These are phyloP conservation scores for Metarhizium sp. DNA, from an alignment of 2,329 filamentous ascomycete genomes.

Conservation along the genomic window DNA sequence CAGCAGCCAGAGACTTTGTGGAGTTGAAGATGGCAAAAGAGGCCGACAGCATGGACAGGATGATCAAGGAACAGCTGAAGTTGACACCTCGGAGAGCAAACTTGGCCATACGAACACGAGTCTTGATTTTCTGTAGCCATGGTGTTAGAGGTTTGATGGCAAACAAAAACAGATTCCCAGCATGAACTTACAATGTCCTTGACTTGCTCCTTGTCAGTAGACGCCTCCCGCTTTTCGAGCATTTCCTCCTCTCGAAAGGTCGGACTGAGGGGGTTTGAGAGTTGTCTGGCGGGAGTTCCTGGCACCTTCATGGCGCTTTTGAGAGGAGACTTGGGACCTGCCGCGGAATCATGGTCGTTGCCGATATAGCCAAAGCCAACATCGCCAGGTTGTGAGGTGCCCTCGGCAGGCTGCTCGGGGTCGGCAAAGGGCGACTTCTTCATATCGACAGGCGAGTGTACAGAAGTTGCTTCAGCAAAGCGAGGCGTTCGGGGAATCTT, in stretches of 20 bases:
- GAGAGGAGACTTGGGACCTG: slow-evolving; percentile 65
- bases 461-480: slow-evolving; percentile 72
- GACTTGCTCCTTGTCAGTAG: slow-evolving; percentile 78
- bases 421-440: slow-evolving; percentile 49
- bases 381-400: slow-evolving; percentile 64
- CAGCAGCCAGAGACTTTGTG: slow-evolving; percentile 62
- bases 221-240: slow-evolving; percentile 73
- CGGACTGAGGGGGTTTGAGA: slow-evolving; percentile 75
- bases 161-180: too few relatives aligned
- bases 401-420: slow-evolving; percentile 41
- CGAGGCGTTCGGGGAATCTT: slow-evolving; percentile 66
- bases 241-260: slow-evolving; percentile 84
- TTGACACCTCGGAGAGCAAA: slow-evolving; percentile 90
- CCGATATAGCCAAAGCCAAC: slow-evolving; percentile 89
- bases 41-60: slow-evolving; percentile 81
- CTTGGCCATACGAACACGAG: slow-evolving; percentile 84
- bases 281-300: slow-evolving; percentile 64
- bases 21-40: slow-evolving; percentile 89
- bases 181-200: slow-evolving; percentile 69
- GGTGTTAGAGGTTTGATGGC: slow-evolving; percentile 12
- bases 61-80: slow-evolving; percentile 93
- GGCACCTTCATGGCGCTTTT: slow-evolving; percentile 88
- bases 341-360: slow-evolving; percentile 46
- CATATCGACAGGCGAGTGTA: slow-evolving; percentile 65
- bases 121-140: slow-evolving; percentile 70